A percentile compares a stretch with the other conserved stretches of the same genome.
These are phyloP conservation scores for Chlamydomonas eustigma DNA, from an alignment of 139 green algal genomes.

Conservation along the genomic window DNA sequence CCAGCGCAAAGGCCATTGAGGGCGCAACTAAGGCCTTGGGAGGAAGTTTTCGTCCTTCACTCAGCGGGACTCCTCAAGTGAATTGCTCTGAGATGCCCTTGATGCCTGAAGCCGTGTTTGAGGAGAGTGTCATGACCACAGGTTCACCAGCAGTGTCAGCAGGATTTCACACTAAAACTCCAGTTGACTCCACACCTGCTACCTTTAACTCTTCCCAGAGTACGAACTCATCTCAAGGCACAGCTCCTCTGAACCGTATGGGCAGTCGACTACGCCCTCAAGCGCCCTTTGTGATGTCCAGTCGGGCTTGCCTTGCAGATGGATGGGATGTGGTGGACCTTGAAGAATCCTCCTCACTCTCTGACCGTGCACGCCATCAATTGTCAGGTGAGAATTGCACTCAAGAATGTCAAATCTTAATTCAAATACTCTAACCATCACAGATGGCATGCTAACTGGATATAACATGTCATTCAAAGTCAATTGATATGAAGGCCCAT, in stretches of 20 bases:
- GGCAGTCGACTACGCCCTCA: background rate
- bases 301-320: slow-evolving; percentile 29
- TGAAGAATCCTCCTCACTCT: too few species aligned
- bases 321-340: slow-evolving; percentile 56
- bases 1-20: background rate
- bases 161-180: too few species aligned
- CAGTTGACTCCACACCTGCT: background rate
- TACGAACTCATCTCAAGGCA: background rate
- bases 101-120: background rate
- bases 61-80: too few species aligned
- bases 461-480: too few species aligned
- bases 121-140: background rate
- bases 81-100: too few species aligned
- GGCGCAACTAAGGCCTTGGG: slow-evolving; percentile 2
- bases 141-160: background rate
- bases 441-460: too few species aligned
- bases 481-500: too few species aligned
- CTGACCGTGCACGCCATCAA: too few species aligned
- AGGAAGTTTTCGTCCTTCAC: background rate
- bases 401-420: too few species aligned
- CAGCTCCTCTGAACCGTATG: background rate
- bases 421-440: too few species aligned
- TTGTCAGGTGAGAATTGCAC: too few species aligned
- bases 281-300: slow-evolving; percentile 21
- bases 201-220: background rate